A percentile compares a stretch with the other conserved stretches of the same genome.
These are phyloP conservation scores for Trichoderma asperellum DNA, from an alignment of 2,329 filamentous ascomycete genomes.

Conservation along the genomic window DNA sequence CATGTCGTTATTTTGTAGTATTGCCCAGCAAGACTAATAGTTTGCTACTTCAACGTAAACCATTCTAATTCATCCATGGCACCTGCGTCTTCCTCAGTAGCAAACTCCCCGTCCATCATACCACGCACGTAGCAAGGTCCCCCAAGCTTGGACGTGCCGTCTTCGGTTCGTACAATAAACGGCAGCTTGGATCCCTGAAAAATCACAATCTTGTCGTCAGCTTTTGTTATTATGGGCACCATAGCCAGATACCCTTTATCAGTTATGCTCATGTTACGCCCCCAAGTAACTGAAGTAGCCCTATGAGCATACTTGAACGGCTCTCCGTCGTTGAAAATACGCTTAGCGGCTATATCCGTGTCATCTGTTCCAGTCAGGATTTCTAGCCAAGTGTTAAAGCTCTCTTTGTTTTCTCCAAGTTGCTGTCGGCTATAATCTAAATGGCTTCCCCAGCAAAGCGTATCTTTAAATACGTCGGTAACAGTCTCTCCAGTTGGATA, in stretches of 20 bases:
- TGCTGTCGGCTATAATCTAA: background rate
- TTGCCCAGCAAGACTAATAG: background rate
- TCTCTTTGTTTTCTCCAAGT: slow-evolving; percentile 1
- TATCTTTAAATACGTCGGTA: background rate
- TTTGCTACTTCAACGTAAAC: slow-evolving; percentile 4
- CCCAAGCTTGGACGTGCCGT: background rate
- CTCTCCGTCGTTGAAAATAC: background rate
- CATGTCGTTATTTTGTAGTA: too few species aligned
- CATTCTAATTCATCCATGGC: slow-evolving; percentile 8
- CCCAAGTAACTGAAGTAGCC: slow-evolving; percentile 3
- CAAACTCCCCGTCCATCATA: slow-evolving; percentile 9
- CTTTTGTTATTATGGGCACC: background rate
- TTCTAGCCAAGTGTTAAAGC: background rate
- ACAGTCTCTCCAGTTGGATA: slow-evolving; percentile 10
- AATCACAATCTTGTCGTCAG: background rate
- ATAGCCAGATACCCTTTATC: slow-evolving; percentile 1
- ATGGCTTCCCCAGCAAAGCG: background rate
- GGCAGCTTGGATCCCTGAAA: slow-evolving; percentile 7
- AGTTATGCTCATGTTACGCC: slow-evolving; percentile 2
- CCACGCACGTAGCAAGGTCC: slow-evolving; percentile 15
- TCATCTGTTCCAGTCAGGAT: background rate
- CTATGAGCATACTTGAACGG: slow-evolving; percentile 10
- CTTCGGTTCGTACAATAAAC: slow-evolving; percentile 11
- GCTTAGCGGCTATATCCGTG: background rate
- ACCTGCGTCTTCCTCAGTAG: background rate